Evolutionary conservation across 257 asterid genomes (phyloP), one percentile per base, ranked within the genome.

Genomic region (Capsicum pubescens): DNA sequence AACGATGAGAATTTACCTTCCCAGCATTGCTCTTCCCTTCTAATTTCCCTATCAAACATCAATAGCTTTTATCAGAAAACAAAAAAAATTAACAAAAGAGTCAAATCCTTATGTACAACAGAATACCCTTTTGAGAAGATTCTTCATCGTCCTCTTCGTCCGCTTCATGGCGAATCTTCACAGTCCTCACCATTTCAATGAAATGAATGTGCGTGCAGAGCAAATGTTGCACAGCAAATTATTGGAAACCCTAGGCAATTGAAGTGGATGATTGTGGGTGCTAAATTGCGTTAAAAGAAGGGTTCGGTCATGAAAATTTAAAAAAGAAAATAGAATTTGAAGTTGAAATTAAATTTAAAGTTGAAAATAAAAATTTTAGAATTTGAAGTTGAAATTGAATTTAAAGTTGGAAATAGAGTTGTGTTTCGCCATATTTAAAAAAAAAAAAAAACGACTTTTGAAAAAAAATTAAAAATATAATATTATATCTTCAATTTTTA

Each of bases 1-100:
- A 89, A 72, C 98, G 92, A 54, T 77, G 70, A 54, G 90, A 74
- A 64, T 67, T 89, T 87, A 69, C 89, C 89, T 91, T 95, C 90
- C 83, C 89, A 89, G 83, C 91, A 82, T 81, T 90, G 80, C 86
- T 86, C 88, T 81, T 90, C 72, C 86, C 87, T 82, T 89, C 91
- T 60, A 76, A 42, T 83, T 86, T 84, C 87, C 76, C 98, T 92
- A 89, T 89, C 86, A 87, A 78, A 19, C 36, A 35, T 35, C 39
- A 9, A n/a, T 61, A 19, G 15, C 36, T 61, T 61, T 61, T 61
- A 61, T 61, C 36, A 59, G 21, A 3, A n/a, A n/a, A 39, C 0
- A n/a, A n/a, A 59, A 58, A 57, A 19, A 68, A 32, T 39, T 13
- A 14, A 48, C 35, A 36, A 36, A 15, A 70, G 14, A 16, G 6